phyloP scores from a whole-genome alignment of 225 moss, liverwort and hornwort species.

The Anthoceros angustus region DNA sequence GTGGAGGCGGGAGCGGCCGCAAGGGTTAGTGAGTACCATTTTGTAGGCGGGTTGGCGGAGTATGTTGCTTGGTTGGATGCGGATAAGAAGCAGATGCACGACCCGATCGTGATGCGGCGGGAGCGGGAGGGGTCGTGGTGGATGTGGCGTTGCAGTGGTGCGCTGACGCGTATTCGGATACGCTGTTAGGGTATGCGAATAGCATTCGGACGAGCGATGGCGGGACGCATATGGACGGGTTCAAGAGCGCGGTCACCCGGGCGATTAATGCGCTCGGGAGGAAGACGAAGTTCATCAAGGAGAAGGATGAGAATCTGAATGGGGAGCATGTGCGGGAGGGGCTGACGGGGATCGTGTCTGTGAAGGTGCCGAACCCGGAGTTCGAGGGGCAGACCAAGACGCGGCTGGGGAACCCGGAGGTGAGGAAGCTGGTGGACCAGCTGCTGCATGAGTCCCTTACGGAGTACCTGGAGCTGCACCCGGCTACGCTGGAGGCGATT shows the following conservation, averaged over 20 bases:
- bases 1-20: constrained; percentile 26
- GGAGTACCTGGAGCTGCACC: constrained; percentile 90
- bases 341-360: constrained; percentile 81
- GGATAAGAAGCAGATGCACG: constrained; percentile 82
- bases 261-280: constrained; percentile 81
- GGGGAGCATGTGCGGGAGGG: constrained; percentile 97
- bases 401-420: constrained; percentile 85
- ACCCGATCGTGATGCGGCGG: constrained; percentile 73
- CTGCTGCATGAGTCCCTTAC: constrained; percentile 85
- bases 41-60: constrained; percentile 83
- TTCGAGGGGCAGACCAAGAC: constrained; percentile 99
- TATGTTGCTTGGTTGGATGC: constrained; percentile 85
- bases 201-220: constrained; percentile 97
- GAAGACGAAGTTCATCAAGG: constrained; percentile 77
- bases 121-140: constrained; percentile 65
- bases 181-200: constrained; percentile 89
- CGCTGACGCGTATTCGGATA: constrained; percentile 91
- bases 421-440: constrained; percentile 89
- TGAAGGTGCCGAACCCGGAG: constrained; percentile 89
- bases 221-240: constrained; percentile 92
- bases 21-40: constrained; percentile 57
- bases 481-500: constrained; percentile 68
- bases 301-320: constrained; percentile 90
- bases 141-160: constrained; percentile 97
- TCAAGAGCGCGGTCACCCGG: constrained; percentile 86